phyloP scores from a whole-genome alignment of 371 early-diverging fungal genomes.

The Dichotomocladium elegans region DNA sequence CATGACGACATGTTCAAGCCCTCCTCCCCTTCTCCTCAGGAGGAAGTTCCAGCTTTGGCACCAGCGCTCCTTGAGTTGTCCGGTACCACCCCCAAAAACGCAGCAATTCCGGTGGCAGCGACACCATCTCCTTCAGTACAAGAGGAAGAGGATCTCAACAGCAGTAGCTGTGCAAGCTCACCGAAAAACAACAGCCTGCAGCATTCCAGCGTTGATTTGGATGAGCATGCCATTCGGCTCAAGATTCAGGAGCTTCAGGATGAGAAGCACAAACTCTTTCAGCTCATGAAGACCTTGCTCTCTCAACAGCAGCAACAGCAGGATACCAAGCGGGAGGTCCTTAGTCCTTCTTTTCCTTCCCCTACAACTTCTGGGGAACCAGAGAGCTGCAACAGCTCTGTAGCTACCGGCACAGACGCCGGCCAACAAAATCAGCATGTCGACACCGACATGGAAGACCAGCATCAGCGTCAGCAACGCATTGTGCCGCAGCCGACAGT shows the following conservation, averaged over 20 bases:
- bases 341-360: too few species aligned
- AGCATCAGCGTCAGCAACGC: not conserved
- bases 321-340: too few species aligned
- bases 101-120: not conserved
- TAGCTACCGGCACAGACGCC: not conserved
- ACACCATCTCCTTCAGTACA: too few species aligned
- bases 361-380: not conserved
- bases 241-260: conserved; percentile 26
- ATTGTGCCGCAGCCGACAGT: not conserved
- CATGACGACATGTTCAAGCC: conserved; percentile 8
- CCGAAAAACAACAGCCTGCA: not conserved
- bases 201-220: conserved; percentile 3
- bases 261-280: conserved; percentile 41
- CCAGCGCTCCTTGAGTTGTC: not conserved
- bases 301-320: conserved; percentile 7
- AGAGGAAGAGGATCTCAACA: too few species aligned
- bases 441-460: too few species aligned
- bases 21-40: too few species aligned
- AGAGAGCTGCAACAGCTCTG: not conserved
- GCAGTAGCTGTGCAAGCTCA: not conserved
- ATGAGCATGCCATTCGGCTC: conserved; percentile 25
- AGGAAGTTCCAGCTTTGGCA: not conserved
- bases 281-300: conserved; percentile 32
- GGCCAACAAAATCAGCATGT: not conserved
- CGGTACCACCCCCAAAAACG: not conserved